These are phyloP conservation scores for Pseudozyma sp. DNA, from an alignment of 1,284 basidiomycete genomes.

Conservation along the genomic window DNA sequence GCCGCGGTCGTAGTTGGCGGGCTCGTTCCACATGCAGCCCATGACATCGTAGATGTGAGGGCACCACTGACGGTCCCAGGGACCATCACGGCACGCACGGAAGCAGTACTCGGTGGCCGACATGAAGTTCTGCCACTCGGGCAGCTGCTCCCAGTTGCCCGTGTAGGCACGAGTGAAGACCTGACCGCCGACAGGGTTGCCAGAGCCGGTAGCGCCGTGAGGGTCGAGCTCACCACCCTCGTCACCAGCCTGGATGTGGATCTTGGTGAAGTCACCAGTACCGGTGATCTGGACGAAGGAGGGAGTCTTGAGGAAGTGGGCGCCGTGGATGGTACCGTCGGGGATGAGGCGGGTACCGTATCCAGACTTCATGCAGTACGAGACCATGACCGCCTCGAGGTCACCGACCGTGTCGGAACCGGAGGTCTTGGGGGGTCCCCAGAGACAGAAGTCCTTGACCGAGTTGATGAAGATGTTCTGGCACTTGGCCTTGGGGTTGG, in stretches of 20 bases:
- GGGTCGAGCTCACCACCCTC: slow-evolving; percentile 69
- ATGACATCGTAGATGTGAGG: slow-evolving; percentile 66
- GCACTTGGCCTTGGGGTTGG: slow-evolving; percentile 59
- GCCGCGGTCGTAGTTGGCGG: slow-evolving; percentile 59
- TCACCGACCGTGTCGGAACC: slow-evolving; percentile 49
- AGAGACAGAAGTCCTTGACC: slow-evolving; percentile 66
- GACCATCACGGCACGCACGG: slow-evolving; percentile 63
- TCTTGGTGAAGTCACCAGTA: slow-evolving; percentile 69
- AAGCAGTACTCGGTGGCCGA: slow-evolving; percentile 64
- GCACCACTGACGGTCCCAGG: slow-evolving; percentile 59
- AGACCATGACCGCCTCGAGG: slow-evolving; percentile 75
- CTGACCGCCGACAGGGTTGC: slow-evolving; percentile 60
- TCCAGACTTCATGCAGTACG: slow-evolving; percentile 76
- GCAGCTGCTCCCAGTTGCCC: slow-evolving; percentile 62
- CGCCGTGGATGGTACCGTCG: slow-evolving; percentile 78
- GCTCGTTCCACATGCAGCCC: slow-evolving; percentile 63
- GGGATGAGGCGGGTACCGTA: slow-evolving; percentile 78
- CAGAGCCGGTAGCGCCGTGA: slow-evolving; percentile 62
- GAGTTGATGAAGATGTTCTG: slow-evolving; percentile 67
- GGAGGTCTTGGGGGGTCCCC: slow-evolving; percentile 50
- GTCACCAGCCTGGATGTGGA: slow-evolving; percentile 64
- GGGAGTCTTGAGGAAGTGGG: slow-evolving; percentile 77
- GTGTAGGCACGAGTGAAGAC: slow-evolving; percentile 60
- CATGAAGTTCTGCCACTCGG: slow-evolving; percentile 67
- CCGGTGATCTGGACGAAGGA: slow-evolving; percentile 80